phyloP scores from a whole-genome alignment of 164 flowering plant genomes.

The Stephania cephalantha region DNA sequence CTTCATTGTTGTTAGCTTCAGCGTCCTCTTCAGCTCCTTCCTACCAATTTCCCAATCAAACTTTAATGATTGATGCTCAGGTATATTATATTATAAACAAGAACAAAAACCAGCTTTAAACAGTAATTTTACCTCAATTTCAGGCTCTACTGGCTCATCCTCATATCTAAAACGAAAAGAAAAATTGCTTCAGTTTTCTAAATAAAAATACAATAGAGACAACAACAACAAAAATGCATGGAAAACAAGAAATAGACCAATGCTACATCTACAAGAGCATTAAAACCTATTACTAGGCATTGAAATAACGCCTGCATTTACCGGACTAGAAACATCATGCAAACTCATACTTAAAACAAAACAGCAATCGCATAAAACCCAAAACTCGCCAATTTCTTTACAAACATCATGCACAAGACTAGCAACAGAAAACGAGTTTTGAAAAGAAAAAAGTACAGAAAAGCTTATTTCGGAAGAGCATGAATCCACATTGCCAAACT shows the following conservation, averaged over 20 bases:
- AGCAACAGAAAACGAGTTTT: background rate
- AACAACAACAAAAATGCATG: background rate
- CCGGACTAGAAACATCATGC: background rate
- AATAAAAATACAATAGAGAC: background rate
- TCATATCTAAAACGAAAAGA: slow-evolving; percentile 37
- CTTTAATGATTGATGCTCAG: background rate
- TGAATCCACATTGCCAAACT: background rate
- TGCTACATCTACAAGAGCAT: background rate
- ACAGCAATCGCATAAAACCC: background rate
- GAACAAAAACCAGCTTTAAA: background rate
- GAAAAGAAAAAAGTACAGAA: background rate
- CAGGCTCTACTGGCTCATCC: slow-evolving; percentile 85
- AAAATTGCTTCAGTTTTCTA: background rate
- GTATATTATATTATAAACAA: background rate
- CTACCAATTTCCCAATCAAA: slow-evolving; percentile 18
- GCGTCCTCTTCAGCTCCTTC: slow-evolving; percentile 51
- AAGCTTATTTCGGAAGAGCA: background rate
- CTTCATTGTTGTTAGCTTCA: slow-evolving; percentile 36
- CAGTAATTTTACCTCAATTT: slow-evolving; percentile 46
- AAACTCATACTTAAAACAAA: background rate
- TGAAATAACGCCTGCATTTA: background rate
- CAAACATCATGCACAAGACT: background rate
- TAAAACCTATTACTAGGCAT: background rate
- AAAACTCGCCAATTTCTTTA: background rate
- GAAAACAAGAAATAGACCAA: background rate